These are phyloP conservation scores for Fusarium redolens DNA, from an alignment of 2,329 filamentous ascomycete genomes.

Conservation along the genomic window DNA sequence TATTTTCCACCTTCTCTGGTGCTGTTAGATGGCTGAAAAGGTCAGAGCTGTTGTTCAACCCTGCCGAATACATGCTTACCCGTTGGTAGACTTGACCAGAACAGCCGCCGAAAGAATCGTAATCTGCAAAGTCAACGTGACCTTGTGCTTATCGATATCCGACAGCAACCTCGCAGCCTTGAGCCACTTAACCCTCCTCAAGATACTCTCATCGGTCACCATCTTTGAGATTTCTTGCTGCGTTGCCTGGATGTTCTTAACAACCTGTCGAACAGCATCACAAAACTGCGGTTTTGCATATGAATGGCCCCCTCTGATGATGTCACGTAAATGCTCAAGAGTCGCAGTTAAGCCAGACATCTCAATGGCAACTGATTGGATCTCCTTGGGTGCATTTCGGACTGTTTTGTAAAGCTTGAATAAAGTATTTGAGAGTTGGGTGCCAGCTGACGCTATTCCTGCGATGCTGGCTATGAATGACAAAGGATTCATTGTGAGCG, in stretches of 20 bases:
- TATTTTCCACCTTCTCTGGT: not conserved
- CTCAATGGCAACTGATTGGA: slow-evolving; percentile 7
- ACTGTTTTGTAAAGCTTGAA: slow-evolving; percentile 15
- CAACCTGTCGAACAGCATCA: not conserved
- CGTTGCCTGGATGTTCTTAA: slow-evolving; percentile 14
- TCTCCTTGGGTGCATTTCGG: slow-evolving; percentile 11
- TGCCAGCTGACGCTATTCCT: slow-evolving; percentile 27
- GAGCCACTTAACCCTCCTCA: slow-evolving; percentile 5
- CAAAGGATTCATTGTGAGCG: slow-evolving; percentile 17
- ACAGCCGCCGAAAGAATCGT: slow-evolving; percentile 21
- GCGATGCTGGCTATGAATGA: slow-evolving; percentile 31
- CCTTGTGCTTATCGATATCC: slow-evolving; percentile 31
- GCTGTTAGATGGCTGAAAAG: not conserved
- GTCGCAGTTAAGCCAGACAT: slow-evolving; percentile 10
- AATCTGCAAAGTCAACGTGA: slow-evolving; percentile 19
- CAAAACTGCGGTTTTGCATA: slow-evolving; percentile 9
- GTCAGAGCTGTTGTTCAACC: not conserved
- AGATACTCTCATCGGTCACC: not conserved
- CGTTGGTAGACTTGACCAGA: slow-evolving; percentile 6
- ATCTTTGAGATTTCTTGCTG: slow-evolving; percentile 6
- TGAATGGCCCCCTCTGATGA: not conserved
- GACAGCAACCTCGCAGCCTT: slow-evolving; percentile 13
- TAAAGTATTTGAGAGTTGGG: slow-evolving; percentile 14
- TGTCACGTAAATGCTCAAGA: slow-evolving; percentile 19
- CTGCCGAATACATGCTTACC: not conserved